These are phyloP conservation scores for Backusella australiensis DNA, from an alignment of 192 early-diverging fungal species.

Conservation along the genomic window DNA sequence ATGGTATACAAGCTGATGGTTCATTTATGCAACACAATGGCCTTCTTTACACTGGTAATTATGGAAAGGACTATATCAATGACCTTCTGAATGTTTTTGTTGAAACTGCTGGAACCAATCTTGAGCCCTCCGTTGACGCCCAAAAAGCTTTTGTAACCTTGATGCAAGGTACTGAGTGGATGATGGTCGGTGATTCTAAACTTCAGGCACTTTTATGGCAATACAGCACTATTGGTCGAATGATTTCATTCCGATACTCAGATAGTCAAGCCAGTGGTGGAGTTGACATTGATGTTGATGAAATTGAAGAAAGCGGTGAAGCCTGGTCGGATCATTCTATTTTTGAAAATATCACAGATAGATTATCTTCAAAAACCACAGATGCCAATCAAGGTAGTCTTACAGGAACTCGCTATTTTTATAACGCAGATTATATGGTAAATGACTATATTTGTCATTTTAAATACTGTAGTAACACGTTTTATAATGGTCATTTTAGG, in stretches of 20 bases:
- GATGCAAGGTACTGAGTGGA: slow-evolving; percentile 28
- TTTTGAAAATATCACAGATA: slow-evolving; percentile 9
- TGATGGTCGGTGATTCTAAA: slow-evolving; percentile 24
- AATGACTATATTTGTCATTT: not conserved
- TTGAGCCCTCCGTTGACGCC: not conserved
- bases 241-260: slow-evolving; percentile 13
- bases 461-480: not conserved
- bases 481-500: not conserved
- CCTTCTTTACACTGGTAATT: slow-evolving; percentile 26
- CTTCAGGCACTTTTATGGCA: slow-evolving; percentile 12
- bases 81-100: slow-evolving; percentile 14
- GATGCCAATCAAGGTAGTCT: slow-evolving; percentile 16
- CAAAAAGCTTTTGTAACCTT: slow-evolving; percentile 13
- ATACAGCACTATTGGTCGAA: slow-evolving; percentile 25
- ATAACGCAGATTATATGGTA: slow-evolving; percentile 20
- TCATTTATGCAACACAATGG: slow-evolving; percentile 26
- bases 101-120: slow-evolving; percentile 15
- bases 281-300: slow-evolving; percentile 11
- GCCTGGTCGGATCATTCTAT: slow-evolving; percentile 14
- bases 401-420: slow-evolving; percentile 14
- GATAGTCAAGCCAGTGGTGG: not conserved
- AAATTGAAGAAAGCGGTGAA: slow-evolving; percentile 7
- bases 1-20: slow-evolving; percentile 27
- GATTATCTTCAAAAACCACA: not conserved
- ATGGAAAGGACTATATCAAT: slow-evolving; percentile 27